Evolutionary conservation across 164 flowering plant species (phyloP).

Genomic region (Euptelea pleiosperma): DNA sequence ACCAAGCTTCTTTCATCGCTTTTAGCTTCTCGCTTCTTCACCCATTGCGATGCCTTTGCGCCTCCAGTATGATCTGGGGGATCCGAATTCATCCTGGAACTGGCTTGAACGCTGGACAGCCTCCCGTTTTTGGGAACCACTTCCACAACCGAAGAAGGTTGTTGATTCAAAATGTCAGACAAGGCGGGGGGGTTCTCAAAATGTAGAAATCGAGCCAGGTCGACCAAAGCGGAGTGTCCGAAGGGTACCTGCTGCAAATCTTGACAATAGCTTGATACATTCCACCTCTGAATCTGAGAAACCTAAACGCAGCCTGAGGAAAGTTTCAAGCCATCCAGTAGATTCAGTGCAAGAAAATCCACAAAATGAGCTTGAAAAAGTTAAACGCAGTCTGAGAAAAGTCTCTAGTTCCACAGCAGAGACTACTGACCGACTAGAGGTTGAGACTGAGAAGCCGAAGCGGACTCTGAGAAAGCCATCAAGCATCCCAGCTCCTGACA

Average conservation of each 20-base stretch:
- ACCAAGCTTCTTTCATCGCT: conserved; percentile 17
- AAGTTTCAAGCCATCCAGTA: conserved; percentile 38
- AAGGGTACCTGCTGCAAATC: conserved; percentile 37
- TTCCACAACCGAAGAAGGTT: conserved; percentile 34
- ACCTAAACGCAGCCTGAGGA: conserved; percentile 49
- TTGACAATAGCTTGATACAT: conserved; percentile 37
- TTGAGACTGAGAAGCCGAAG: conserved; percentile 47
- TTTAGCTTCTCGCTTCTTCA: conserved; percentile 64
- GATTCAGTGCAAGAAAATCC: conserved; percentile 55
- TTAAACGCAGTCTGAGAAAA: conserved; percentile 63
- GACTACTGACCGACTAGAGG: conserved; percentile 33
- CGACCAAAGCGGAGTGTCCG: conserved; percentile 49
- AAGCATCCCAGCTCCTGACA: conserved; percentile 22
- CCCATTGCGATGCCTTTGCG: conserved; percentile 54
- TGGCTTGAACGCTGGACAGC: conserved; percentile 91
- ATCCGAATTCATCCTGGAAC: conserved; percentile 64
- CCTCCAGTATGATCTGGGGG: conserved; percentile 50
- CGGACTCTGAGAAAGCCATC: conserved; percentile 29
- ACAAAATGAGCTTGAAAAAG: conserved; percentile 67
- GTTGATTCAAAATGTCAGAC: conserved; percentile 32
- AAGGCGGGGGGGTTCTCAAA: conserved; percentile 31
- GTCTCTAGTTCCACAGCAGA: conserved; percentile 45
- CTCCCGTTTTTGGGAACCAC: conserved; percentile 53
- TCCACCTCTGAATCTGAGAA: conserved; percentile 50
- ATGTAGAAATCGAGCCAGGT: conserved; percentile 31